Evolutionary conservation across 345 rosid species (phyloP).

Genomic region (Litchi chinensis): DNA sequence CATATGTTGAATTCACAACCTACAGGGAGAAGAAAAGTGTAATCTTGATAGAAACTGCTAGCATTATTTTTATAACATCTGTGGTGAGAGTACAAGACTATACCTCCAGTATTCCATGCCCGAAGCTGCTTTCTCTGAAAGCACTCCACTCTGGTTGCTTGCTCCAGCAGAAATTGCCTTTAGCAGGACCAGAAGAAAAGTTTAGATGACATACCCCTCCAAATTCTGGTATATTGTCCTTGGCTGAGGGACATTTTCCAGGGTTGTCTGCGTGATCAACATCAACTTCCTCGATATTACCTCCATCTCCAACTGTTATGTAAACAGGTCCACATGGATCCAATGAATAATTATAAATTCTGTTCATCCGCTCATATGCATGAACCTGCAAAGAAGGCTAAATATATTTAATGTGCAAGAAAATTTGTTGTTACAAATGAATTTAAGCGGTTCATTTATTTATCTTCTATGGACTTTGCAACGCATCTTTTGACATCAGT

Average conservation of each 20-base stretch:
- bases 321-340: constrained; percentile 78
- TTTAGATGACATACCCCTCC: constrained; percentile 71
- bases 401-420: background rate
- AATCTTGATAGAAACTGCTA: background rate
- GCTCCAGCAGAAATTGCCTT: constrained; percentile 81
- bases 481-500: background rate
- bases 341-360: constrained; percentile 72
- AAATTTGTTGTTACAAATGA: background rate
- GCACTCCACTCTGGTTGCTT: constrained; percentile 90
- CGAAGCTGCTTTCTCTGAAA: constrained; percentile 87
- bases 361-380: constrained; percentile 88
- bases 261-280: constrained; percentile 76
- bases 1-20: constrained; percentile 75
- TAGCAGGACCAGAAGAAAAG: constrained; percentile 76
- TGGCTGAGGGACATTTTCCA: constrained; percentile 73
- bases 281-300: constrained; percentile 77
- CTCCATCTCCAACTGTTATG: constrained; percentile 86
- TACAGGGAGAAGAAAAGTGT: constrained; percentile 22
- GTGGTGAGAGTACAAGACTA: background rate
- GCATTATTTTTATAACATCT: background rate
- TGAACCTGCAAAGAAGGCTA: constrained; percentile 59
- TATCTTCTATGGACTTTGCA: background rate
- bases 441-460: background rate
- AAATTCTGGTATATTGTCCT: constrained; percentile 62
- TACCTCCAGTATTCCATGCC: constrained; percentile 90